Evolutionary conservation across 192 early-diverging fungal genomes (phyloP).

Genomic region (Coemansia umbellata): DNA sequence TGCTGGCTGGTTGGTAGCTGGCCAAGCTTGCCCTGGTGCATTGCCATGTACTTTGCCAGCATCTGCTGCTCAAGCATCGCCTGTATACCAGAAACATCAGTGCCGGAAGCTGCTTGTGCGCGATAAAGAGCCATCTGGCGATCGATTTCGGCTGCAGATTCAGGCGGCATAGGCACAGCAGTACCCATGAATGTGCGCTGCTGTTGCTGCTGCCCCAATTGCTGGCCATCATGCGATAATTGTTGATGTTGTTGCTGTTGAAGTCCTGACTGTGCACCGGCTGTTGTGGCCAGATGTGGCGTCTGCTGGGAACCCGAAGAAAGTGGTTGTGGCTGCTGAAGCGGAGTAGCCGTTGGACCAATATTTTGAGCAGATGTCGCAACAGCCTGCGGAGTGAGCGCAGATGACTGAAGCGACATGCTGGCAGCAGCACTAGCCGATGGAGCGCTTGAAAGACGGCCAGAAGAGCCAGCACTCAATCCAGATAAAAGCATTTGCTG

Average conservation of each 20-base stretch:
- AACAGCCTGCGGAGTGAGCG: too few species aligned
- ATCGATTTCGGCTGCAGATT: conserved; percentile 22
- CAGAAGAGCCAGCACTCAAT: conserved; percentile 2
- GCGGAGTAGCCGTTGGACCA: conserved; percentile 6
- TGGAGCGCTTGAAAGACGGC: too few species aligned
- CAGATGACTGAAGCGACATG: too few species aligned
- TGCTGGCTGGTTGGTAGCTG: conserved; percentile 2
- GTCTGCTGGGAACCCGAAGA: too few species aligned
- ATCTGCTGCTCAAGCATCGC: conserved; percentile 16
- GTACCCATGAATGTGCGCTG: conserved; percentile 28
- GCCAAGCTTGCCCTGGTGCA: conserved; percentile 4
- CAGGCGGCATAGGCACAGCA: conserved; percentile 19
- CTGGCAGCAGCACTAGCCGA: too few species aligned
- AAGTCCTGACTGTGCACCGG: too few species aligned
- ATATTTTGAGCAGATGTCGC: not conserved
- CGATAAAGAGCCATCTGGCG: conserved; percentile 13
- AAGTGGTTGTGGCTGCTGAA: conserved; percentile 23
- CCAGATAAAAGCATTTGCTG: conserved; percentile 1
- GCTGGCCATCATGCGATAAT: too few species aligned
- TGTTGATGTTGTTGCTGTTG: too few species aligned
- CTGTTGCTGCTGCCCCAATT: conserved; percentile 18
- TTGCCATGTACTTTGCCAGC: conserved; percentile 6
- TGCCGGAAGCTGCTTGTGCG: conserved; percentile 1
- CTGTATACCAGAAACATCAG: conserved; percentile 4
- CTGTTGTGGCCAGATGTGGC: too few species aligned